Evolutionary conservation across 768 basidiomycete genomes (phyloP).

Genomic region (Russula compacta): DNA sequence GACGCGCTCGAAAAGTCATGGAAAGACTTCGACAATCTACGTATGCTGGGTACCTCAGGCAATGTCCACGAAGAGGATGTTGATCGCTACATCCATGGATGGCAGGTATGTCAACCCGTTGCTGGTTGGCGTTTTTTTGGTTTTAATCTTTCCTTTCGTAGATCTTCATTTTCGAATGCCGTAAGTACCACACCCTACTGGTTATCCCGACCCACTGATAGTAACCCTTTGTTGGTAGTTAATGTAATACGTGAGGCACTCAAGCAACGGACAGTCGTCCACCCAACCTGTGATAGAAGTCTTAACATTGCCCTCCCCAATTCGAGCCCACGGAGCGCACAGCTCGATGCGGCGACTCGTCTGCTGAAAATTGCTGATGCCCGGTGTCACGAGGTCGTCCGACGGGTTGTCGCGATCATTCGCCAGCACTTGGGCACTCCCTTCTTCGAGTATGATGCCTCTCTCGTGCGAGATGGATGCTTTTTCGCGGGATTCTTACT

Average conservation of each 20-base stretch:
- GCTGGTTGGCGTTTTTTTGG: not conserved
- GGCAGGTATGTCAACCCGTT: constrained; percentile 53
- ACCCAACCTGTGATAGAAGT: constrained; percentile 16
- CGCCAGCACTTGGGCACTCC: constrained; percentile 39
- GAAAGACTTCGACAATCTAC: constrained; percentile 70
- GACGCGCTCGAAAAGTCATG: constrained; percentile 71
- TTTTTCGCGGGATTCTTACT: constrained; percentile 79
- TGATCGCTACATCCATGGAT: constrained; percentile 67
- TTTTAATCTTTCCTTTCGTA: constrained; percentile 26
- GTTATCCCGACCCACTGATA: constrained; percentile 9
- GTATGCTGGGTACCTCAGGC: constrained; percentile 33
- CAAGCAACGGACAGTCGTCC: constrained; percentile 43
- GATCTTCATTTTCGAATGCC: constrained; percentile 88
- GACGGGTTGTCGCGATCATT: constrained; percentile 39
- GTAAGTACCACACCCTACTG: constrained; percentile 36
- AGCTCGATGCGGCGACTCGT: constrained; percentile 27
- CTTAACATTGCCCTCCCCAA: constrained; percentile 17
- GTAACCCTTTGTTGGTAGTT: constrained; percentile 33
- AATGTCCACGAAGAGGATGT: constrained; percentile 42
- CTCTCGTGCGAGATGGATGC: constrained; percentile 80
- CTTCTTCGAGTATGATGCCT: constrained; percentile 81
- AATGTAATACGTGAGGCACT: constrained; percentile 83
- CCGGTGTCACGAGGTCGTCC: constrained; percentile 38
- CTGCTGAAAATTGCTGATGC: constrained; percentile 36
- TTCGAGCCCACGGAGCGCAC: constrained; percentile 20